These are phyloP conservation scores for Fusarium sarcochroum DNA, from an alignment of 2,329 filamentous ascomycete species.

Conservation along the genomic window DNA sequence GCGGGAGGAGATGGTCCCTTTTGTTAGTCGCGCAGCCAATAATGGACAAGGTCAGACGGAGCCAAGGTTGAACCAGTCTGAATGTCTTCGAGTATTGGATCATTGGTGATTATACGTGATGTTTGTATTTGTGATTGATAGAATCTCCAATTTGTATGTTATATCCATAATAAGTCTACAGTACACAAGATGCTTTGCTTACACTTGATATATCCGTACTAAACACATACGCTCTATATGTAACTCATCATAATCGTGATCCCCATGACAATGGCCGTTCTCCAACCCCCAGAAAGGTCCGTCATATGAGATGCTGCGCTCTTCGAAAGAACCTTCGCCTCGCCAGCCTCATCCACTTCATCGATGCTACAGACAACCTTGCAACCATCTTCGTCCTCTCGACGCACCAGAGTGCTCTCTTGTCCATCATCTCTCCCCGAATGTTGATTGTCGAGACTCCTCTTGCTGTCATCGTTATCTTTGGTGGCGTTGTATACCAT, in stretches of 20 bases:
- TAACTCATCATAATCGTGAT: background rate
- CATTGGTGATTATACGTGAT: background rate
- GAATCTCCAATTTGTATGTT: background rate
- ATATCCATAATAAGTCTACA: background rate
- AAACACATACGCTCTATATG: background rate
- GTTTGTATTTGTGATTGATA: background rate
- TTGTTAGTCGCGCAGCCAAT: background rate
- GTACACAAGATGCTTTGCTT: background rate
- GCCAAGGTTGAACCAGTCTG: background rate
- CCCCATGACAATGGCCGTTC: constrained; percentile 7
- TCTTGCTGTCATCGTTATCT: constrained; percentile 21
- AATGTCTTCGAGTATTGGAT: background rate
- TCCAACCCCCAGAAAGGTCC: background rate
- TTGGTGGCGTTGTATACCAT: constrained; percentile 66
- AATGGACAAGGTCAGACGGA: background rate
- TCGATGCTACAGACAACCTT: constrained; percentile 54
- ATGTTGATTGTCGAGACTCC: constrained; percentile 1
- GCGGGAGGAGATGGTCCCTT: constrained; percentile 12
- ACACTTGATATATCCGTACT: background rate
- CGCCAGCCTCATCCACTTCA: constrained; percentile 49
- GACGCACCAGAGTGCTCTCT: constrained; percentile 53
- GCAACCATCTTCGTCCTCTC: constrained; percentile 46
- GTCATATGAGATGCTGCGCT: constrained; percentile 38
- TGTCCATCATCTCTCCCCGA: constrained; percentile 32
- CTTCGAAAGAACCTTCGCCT: constrained; percentile 44